A percentile compares a stretch with the other conserved stretches of the same genome.
These are phyloP conservation scores for Calocybe cyanea DNA, from an alignment of 768 basidiomycete genomes.

Conservation along the genomic window DNA sequence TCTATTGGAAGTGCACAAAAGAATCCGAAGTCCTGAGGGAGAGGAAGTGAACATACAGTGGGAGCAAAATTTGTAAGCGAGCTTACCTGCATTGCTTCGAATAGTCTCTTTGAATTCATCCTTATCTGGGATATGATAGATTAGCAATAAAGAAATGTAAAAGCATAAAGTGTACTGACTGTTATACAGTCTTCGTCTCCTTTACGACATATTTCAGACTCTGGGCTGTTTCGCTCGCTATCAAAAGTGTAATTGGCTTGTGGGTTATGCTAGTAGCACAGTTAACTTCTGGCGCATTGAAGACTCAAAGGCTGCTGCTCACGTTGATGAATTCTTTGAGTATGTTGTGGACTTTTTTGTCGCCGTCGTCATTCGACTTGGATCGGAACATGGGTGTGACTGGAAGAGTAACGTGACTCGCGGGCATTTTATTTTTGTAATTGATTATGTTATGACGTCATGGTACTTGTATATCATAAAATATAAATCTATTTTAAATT, in stretches of 20 bases:
- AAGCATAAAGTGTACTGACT: slow-evolving; percentile 34
- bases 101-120: slow-evolving; percentile 60
- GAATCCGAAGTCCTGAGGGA: slow-evolving; percentile 60
- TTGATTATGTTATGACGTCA: slow-evolving; percentile 10
- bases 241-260: slow-evolving; percentile 57
- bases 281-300: too few species aligned
- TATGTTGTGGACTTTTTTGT: slow-evolving; percentile 1
- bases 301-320: not conserved
- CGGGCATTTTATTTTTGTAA: not conserved
- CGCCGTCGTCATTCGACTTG: not conserved
- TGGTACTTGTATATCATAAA: not conserved
- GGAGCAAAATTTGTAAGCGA: not conserved
- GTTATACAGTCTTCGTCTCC: slow-evolving; percentile 51
- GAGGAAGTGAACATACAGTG: not conserved
- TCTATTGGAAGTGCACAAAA: slow-evolving; percentile 68
- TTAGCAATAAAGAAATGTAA: not conserved
- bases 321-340: slow-evolving; percentile 16
- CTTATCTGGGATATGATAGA: slow-evolving; percentile 36
- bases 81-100: slow-evolving; percentile 70
- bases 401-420: not conserved
- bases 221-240: slow-evolving; percentile 51
- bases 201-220: slow-evolving; percentile 58
- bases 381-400: slow-evolving; percentile 1
- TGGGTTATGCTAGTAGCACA: slow-evolving; percentile 38
- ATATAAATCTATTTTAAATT: slow-evolving; percentile 37